Evolutionary conservation across 495 filamentous ascomycete genomes (phyloP), one percentile per base, ranked within the genome.

Genomic region (Neurospora pannonica): DNA sequence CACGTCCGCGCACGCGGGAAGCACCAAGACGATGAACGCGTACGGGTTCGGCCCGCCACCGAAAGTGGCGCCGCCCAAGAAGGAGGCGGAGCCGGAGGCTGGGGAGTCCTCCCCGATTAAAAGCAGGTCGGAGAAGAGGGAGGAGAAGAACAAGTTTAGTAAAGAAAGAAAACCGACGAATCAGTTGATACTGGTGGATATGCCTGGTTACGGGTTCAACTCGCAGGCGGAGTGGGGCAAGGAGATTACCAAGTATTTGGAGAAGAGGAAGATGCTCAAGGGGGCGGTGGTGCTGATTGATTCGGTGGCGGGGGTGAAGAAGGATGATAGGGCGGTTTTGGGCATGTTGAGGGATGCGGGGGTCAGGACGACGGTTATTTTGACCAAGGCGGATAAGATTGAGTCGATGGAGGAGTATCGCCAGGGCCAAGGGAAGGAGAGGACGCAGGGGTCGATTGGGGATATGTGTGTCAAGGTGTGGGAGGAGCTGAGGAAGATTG

Each of bases 151-250:
- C 79, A 38, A 86, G 87, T 74, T 85, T 83, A 37, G 82, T 13
- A 62, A 62, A 46, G 86, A 91, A 77, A 74, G 79, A 62, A 85
- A 86, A 11, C 81, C 83, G 24, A 84, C 85, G 72, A 87, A 91
- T 71, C 85, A 88, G 15, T 79, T 97, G 70, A 84, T 90, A 9
- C 77, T 96, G 13, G 83, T 97, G 42, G 97, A 99, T 82, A 95
- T 97, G 93, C 97, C 96, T 8, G 97, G 96, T 2, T 99, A 99
- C 78, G 96, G 97, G 5, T 86, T 91, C 72, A 92, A 89, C 6
- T 93, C 92, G 78, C 84, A 89, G 62, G 80, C 86, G 48, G 91
- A 91, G 76, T 98, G 95, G 95, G 96, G 96, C 3, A 82, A 83
- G 75, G 91, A 98, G 83, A 94, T 97, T 75, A 86, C 92, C 82